Base-by-base conservation (phyloP, 2,329 filamentous ascomycete species). In the Penicillium sp. region DNA sequence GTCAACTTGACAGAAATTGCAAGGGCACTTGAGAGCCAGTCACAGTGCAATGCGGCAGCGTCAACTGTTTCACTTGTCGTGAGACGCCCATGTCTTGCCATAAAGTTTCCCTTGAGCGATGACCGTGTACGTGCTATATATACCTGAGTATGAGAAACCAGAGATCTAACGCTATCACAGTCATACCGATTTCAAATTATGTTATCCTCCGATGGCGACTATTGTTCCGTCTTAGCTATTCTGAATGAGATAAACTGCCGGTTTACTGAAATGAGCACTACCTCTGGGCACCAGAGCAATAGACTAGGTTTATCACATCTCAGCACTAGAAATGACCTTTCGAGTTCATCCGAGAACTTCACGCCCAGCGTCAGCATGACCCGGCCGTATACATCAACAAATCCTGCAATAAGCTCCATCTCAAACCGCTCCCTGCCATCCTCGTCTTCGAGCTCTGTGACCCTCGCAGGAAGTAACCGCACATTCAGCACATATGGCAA, bases 101-200 rank as follows among this genome's bases (percentile, higher is more conserved):
- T 82, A 47, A 81, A 80, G 63, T 82, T 80, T 66, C 45, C 66
- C 61, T 59, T 60, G 66, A 68, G 60, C 64, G 70, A 66, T 69
- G 71, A 69, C 76, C 75, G 70, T 65, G 55, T 63, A 62, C 48
- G 66, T 66, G 30, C 55, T 38, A 6, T 29, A 35, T 35, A 26
- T 5, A 15, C 8, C 30, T 19, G 17, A n/a, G 61, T 45, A 7
- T 30, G 19, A 26, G 4, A 41, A 26, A 2, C 26, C n/a, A 7
- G 45, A 3, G 7, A 8, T 51, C 15, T n/a, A 17, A 45, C 6
- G 21, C n/a, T 19, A 9, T 5, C 2, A 45, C 61, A 82, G 80
- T 69, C 78, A 19, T 77, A 78, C 30, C 77, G 80, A 7, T 81
- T 82, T 21, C 80, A 82, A 59, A 71, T 82, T 61, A 81, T 80